phyloP scores from a whole-genome alignment of 768 basidiomycete genomes.

The Suillus placidus region DNA sequence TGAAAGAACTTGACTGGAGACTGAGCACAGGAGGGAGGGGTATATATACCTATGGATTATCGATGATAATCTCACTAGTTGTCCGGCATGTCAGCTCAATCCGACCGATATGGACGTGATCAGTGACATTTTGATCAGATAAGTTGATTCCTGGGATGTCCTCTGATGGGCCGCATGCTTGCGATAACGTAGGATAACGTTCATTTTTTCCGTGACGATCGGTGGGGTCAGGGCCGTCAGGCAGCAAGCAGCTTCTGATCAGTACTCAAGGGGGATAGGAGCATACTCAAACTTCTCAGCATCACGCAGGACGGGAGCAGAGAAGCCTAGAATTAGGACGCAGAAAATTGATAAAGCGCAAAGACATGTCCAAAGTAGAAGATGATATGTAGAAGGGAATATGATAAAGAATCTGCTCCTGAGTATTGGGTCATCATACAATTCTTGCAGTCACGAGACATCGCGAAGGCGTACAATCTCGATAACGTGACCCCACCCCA shows the following conservation, averaged over 20 bases:
- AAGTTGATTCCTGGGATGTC: neutral
- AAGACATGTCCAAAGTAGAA: conserved; percentile 16
- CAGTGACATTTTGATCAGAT: neutral
- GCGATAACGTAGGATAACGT: conserved; percentile 1
- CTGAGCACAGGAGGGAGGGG: neutral
- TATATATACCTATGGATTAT: conserved; percentile 4
- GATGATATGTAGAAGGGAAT: conserved; percentile 27
- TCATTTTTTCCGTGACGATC: neutral
- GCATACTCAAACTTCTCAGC: neutral
- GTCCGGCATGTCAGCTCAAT: neutral
- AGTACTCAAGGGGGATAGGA: neutral
- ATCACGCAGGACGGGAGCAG: neutral
- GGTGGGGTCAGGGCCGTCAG: conserved; percentile 2
- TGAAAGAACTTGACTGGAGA: neutral
- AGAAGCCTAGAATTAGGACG: conserved; percentile 9
- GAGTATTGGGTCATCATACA: conserved; percentile 27
- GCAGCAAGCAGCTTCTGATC: neutral
- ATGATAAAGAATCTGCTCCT: conserved; percentile 37
- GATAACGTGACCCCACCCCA: conserved; percentile 19
- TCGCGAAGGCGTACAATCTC: conserved; percentile 20
- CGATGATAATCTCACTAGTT: neutral
- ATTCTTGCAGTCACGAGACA: conserved; percentile 30
- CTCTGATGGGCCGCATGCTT: neutral
- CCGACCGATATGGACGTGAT: conserved; percentile 5
- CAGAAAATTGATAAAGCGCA: conserved; percentile 13